These are phyloP conservation scores for Pseudomonodictys pantanalensis DNA, from an alignment of 495 filamentous ascomycete species.

Conservation along the genomic window DNA sequence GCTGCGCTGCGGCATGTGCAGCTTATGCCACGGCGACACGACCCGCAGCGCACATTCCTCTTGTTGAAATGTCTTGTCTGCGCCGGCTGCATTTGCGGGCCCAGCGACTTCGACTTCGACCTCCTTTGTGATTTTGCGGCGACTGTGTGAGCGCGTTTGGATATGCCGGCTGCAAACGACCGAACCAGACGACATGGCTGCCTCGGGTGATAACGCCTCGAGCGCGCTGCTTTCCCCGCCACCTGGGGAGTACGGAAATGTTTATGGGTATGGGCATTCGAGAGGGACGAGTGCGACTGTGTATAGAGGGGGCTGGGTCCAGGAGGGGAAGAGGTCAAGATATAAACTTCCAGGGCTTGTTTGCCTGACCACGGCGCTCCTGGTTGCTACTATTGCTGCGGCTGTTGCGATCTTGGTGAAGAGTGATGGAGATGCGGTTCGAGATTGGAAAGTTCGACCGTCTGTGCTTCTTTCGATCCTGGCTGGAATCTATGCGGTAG, in stretches of 20 bases:
- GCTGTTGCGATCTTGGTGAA: slow-evolving; percentile 1
- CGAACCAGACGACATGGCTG: too few relatives aligned
- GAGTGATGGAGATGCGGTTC: slow-evolving; percentile 1
- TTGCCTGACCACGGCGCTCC: background rate
- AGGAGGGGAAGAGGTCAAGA: slow-evolving; percentile 4
- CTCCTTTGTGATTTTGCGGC: too few relatives aligned
- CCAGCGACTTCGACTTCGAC: too few relatives aligned
- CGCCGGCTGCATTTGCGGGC: too few relatives aligned
- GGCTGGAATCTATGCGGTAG: slow-evolving; percentile 4
- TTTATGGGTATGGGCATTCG: background rate
- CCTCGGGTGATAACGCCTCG: too few relatives aligned
- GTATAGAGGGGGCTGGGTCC: background rate
- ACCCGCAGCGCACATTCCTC: too few relatives aligned
- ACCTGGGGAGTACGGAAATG: background rate
- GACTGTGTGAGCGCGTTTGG: too few relatives aligned
- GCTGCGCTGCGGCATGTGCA: background rate
- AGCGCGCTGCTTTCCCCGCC: too few relatives aligned
- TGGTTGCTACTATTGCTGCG: background rate
- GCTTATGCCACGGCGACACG: background rate
- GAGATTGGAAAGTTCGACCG: slow-evolving; percentile 3
- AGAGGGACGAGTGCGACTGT: too few relatives aligned
- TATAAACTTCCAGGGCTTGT: slow-evolving; percentile 12
- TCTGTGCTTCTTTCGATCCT: slow-evolving; percentile 2
- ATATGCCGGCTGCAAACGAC: too few relatives aligned
- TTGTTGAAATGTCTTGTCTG: too few relatives aligned